These are phyloP conservation scores for Alternaria conjuncta DNA, from an alignment of 2,329 filamentous ascomycete species.

Conservation along the genomic window DNA sequence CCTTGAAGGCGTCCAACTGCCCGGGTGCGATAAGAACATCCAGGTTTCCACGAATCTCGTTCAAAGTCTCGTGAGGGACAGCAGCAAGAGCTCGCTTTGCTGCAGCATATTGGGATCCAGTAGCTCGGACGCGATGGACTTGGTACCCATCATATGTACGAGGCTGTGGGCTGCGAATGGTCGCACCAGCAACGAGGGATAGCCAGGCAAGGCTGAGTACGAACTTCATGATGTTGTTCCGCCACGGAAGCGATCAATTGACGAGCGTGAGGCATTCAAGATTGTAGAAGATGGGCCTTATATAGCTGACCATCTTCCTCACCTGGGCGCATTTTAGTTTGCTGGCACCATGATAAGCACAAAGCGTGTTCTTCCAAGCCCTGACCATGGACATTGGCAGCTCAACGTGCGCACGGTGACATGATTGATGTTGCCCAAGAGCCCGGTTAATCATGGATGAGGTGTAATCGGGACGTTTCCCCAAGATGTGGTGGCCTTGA, in stretches of 20 bases:
- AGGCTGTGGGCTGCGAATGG: conserved; percentile 30
- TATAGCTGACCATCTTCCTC: conserved; percentile 6
- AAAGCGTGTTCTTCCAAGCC: background rate
- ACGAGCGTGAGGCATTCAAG: background rate
- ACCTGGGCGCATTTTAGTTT: background rate
- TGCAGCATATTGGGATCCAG: conserved; percentile 35
- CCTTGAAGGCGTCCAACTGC: conserved; percentile 49
- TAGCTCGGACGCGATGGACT: conserved; percentile 49
- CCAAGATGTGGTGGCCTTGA: conserved; percentile 19
- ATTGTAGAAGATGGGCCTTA: background rate
- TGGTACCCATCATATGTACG: conserved; percentile 51
- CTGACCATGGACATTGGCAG: conserved; percentile 5
- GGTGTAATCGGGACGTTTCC: conserved; percentile 8
- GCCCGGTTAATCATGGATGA: conserved; percentile 13
- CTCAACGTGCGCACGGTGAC: conserved; percentile 10
- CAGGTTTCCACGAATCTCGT: conserved; percentile 43
- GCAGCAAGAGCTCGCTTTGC: conserved; percentile 45
- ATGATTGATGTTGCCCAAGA: conserved; percentile 5
- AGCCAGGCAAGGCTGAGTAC: conserved; percentile 18
- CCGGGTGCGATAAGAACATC: conserved; percentile 54
- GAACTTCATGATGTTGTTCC: conserved; percentile 21
- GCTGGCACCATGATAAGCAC: conserved; percentile 1
- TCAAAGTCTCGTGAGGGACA: conserved; percentile 48
- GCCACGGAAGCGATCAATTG: background rate
- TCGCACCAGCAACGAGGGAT: conserved; percentile 23